Evolutionary conservation across 306 rosid genomes (phyloP).

Genomic region (Corylus americana): DNA sequence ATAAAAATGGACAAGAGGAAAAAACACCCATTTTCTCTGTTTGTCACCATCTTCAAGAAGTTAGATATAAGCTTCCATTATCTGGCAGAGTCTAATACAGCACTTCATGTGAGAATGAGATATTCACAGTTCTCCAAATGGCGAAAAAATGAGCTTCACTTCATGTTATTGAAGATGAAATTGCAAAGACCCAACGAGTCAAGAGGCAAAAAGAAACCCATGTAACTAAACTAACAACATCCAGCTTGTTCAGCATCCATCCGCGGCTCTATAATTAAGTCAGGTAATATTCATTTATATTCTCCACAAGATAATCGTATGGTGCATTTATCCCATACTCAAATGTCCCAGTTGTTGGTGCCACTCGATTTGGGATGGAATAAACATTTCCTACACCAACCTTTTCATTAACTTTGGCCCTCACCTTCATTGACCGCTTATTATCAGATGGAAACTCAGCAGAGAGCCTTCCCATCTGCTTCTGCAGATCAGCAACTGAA

Average conservation of each 20-base stretch:
- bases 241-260: constrained; percentile 38
- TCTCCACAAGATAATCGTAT: constrained; percentile 70
- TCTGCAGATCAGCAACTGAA: constrained; percentile 95
- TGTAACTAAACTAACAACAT: constrained; percentile 31
- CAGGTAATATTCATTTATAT: constrained; percentile 59
- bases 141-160: constrained; percentile 59
- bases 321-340: constrained; percentile 68
- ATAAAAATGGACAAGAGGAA: constrained; percentile 17
- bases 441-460: constrained; percentile 85
- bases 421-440: constrained; percentile 75
- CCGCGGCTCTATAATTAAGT: constrained; percentile 39
- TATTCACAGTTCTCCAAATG: constrained; percentile 56
- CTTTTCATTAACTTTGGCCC: constrained; percentile 65
- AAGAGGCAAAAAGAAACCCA: constrained; percentile 28
- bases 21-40: constrained; percentile 34
- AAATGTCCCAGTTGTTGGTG: constrained; percentile 54
- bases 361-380: constrained; percentile 51
- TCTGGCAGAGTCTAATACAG: constrained; percentile 34
- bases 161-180: constrained; percentile 26
- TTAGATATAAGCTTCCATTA: constrained; percentile 46
- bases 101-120: constrained; percentile 48
- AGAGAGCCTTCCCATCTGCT: constrained; percentile 97
- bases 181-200: constrained; percentile 17
- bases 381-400: constrained; percentile 64
- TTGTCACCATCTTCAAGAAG: constrained; percentile 29